These are phyloP conservation scores for Amaranthus palmeri DNA, from an alignment of 148 eudicot species.

Conservation along the genomic window DNA sequence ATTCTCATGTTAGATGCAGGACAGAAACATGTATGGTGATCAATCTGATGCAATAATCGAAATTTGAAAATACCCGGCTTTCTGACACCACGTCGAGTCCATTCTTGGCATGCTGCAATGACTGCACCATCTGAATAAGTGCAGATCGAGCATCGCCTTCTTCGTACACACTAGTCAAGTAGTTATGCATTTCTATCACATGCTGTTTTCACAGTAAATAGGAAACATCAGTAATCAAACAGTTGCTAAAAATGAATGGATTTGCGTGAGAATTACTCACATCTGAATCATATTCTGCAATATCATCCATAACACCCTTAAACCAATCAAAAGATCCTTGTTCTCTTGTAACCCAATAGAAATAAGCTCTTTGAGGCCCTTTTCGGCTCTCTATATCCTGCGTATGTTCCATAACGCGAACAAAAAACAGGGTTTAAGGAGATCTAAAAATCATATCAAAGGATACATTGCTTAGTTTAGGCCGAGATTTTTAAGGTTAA, in stretches of 20 bases:
- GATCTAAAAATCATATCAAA: neutral
- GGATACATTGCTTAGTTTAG: neutral
- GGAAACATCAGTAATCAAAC: neutral
- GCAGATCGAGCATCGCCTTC: constrained; percentile 99
- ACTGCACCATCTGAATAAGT: constrained; percentile 86
- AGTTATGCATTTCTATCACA: constrained; percentile 91
- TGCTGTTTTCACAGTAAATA: constrained; percentile 39
- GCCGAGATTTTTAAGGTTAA: neutral
- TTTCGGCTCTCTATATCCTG: constrained; percentile 37
- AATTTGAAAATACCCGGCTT: constrained; percentile 53
- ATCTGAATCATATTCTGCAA: constrained; percentile 62
- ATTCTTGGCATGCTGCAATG: constrained; percentile 90
- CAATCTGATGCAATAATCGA: neutral
- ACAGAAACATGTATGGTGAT: neutral
- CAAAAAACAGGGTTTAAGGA: neutral
- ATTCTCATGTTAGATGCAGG: constrained; percentile 5
- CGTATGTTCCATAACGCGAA: constrained; percentile 8
- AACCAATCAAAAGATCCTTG: constrained; percentile 96
- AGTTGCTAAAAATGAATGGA: neutral
- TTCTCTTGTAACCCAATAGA: constrained; percentile 91
- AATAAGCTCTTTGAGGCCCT: constrained; percentile 80
- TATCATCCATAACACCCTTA: constrained; percentile 92
- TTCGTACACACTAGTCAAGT: constrained; percentile 91
- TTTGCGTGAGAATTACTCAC: constrained; percentile 33
- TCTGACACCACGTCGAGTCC: constrained; percentile 92